Conservation (phyloP, 345 rosid genomes). For the Camelina laxa region DNA sequence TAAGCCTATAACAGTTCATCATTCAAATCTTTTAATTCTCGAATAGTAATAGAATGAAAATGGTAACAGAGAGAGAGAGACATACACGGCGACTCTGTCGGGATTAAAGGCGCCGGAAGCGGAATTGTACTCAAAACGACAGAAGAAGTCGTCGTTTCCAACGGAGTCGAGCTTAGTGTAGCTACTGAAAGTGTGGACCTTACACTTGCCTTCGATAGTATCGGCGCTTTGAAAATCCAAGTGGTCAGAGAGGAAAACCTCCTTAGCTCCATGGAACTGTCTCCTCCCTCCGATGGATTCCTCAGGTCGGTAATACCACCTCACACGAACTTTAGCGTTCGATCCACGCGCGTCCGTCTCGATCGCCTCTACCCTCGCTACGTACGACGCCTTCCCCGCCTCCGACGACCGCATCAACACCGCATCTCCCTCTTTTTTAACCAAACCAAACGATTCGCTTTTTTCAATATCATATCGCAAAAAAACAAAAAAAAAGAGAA, state of each 20-base stretch:
- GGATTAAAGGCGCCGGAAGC: slow-evolving; percentile 86
- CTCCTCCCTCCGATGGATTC: slow-evolving; percentile 95
- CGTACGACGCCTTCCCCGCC: slow-evolving; percentile 81
- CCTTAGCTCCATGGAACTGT: slow-evolving; percentile 95
- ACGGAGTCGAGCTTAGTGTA: slow-evolving; percentile 94
- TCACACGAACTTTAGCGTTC: slow-evolving; percentile 71
- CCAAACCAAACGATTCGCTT: neutral
- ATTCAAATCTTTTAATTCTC: neutral
- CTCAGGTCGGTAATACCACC: slow-evolving; percentile 99
- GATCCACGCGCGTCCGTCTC: slow-evolving; percentile 82
- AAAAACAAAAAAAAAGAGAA: neutral
- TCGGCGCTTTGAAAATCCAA: slow-evolving; percentile 86
- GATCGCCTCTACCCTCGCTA: slow-evolving; percentile 87
- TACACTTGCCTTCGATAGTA: slow-evolving; percentile 91
- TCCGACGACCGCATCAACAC: slow-evolving; percentile 95
- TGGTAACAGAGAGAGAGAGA: slow-evolving; percentile 4
- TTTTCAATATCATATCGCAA: neutral
- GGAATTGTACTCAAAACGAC: slow-evolving; percentile 95
- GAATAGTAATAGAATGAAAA: neutral
- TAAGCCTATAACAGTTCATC: neutral
- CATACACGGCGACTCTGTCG: slow-evolving; percentile 96
- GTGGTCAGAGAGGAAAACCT: slow-evolving; percentile 93
- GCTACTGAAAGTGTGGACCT: slow-evolving; percentile 82
- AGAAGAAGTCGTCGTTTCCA: slow-evolving; percentile 93
- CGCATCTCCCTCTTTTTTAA: slow-evolving; percentile 74